phyloP scores from a whole-genome alignment of 345 rosid species.

The Citropsis articulata region DNA sequence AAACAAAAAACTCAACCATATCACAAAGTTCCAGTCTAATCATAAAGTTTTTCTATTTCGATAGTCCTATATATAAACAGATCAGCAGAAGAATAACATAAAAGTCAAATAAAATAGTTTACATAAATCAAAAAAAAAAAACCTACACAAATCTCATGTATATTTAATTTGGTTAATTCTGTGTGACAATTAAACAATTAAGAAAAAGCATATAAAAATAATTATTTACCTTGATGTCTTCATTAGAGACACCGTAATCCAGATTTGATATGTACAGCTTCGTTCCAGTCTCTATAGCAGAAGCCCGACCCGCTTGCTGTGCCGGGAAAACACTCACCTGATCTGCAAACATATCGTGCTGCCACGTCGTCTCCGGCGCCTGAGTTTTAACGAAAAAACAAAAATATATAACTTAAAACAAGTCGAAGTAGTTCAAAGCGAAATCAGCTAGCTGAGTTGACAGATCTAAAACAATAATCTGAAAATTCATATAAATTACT shows the following conservation, averaged over 20 bases:
- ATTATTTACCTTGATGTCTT: slow-evolving; percentile 72
- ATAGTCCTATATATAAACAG: no score
- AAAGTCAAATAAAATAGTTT: not conserved
- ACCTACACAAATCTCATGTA: not conserved
- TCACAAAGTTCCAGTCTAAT: not conserved
- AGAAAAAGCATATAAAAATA: not conserved
- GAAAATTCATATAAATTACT: slow-evolving; percentile 30
- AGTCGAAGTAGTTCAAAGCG: slow-evolving; percentile 14
- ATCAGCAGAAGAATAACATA: not conserved
- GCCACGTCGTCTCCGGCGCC: slow-evolving; percentile 94
- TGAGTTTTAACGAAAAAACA: slow-evolving; percentile 31
- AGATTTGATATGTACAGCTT: slow-evolving; percentile 91
- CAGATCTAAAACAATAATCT: slow-evolving; percentile 16
- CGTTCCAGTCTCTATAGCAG: slow-evolving; percentile 86
- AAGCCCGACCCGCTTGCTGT: slow-evolving; percentile 49
- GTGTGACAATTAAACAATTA: not conserved
- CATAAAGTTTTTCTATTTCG: not conserved
- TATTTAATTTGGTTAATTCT: not conserved
- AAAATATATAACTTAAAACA: slow-evolving; percentile 7
- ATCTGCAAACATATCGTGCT: slow-evolving; percentile 76
- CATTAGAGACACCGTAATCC: slow-evolving; percentile 93
- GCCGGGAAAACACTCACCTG: slow-evolving; percentile 35
- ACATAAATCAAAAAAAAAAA: not conserved
- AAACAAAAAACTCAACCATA: not conserved
- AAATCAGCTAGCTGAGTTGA: not conserved